phyloP scores from a whole-genome alignment of 2,329 filamentous ascomycete species.

The Trichoderma arundinaceum region DNA sequence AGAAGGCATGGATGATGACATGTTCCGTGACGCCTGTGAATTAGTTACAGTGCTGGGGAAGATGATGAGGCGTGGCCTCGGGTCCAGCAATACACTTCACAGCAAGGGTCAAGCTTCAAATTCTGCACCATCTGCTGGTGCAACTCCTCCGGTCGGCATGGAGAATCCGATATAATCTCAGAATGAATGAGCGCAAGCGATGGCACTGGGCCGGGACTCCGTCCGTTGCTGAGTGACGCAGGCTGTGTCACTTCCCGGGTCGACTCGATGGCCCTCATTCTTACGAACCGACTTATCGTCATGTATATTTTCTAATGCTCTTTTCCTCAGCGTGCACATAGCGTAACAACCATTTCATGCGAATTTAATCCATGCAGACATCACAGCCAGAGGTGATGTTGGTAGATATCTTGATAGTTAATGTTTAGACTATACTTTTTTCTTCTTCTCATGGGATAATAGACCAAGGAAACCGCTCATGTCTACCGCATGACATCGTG shows the following conservation, averaged over 20 bases:
- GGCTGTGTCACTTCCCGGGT: background rate
- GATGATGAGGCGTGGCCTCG: constrained; percentile 80
- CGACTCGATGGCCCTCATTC: background rate
- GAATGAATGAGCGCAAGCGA: background rate
- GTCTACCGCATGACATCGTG: too few species aligned
- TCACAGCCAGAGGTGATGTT: constrained; percentile 12
- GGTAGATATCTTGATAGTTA: constrained; percentile 19
- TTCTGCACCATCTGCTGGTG: constrained; percentile 35
- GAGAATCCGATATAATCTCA: constrained; percentile 50
- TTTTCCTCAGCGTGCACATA: background rate
- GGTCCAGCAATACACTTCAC: constrained; percentile 44
- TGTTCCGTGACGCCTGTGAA: constrained; percentile 90
- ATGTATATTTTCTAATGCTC: background rate
- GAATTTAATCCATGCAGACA: constrained; percentile 6
- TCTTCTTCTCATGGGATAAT: too few species aligned
- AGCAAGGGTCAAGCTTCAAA: constrained; percentile 45
- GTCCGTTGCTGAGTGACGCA: background rate
- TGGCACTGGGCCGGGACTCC: background rate
- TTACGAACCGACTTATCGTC: background rate
- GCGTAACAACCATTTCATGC: background rate
- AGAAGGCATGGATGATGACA: constrained; percentile 93
- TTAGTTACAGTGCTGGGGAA: constrained; percentile 84
- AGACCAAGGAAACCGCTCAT: too few species aligned
- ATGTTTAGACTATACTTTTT: background rate
- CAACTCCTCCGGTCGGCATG: constrained; percentile 47